A percentile compares a stretch with the other conserved stretches of the same genome.
Conservation (phyloP, 2,329 filamentous ascomycete species). For the Cladosporium sp. region DNA sequence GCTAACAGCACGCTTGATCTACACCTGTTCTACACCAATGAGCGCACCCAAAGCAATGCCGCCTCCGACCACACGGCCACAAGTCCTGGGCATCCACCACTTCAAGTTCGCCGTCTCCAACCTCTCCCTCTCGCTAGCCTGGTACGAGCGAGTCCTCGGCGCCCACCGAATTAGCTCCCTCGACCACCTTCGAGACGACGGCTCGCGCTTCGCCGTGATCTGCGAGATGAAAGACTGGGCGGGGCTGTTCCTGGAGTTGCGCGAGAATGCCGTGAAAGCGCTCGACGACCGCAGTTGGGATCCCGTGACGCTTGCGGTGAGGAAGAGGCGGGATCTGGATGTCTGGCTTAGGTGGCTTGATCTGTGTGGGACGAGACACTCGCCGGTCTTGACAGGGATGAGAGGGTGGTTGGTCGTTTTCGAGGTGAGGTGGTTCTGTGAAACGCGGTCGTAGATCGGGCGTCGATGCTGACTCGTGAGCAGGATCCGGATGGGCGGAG, state of each 20-base stretch:
- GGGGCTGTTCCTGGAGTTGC: constrained; percentile 3
- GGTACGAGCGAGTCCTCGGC: constrained; percentile 15
- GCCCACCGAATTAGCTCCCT: constrained; percentile 10
- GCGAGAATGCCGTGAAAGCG: constrained; percentile 3
- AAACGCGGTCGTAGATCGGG: too few relatives aligned
- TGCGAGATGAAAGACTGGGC: constrained; percentile 12
- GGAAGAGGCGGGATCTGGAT: background rate
- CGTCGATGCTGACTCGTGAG: background rate
- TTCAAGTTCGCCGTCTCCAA: constrained; percentile 15
- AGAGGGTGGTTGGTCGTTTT: constrained; percentile 11
- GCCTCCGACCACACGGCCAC: background rate
- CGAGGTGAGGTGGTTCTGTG: background rate
- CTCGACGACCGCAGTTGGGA: constrained; percentile 11
- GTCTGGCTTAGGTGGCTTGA: constrained; percentile 7
- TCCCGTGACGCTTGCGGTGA: constrained; percentile 5
- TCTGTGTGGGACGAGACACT: constrained; percentile 7
- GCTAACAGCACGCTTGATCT: background rate
- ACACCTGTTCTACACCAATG: background rate
- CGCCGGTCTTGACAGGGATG: constrained; percentile 6
- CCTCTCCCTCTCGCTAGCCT: constrained; percentile 14
- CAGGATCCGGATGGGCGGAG: constrained; percentile 7
- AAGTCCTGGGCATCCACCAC: constrained; percentile 14
- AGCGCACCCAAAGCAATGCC: background rate
- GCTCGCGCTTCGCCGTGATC: constrained; percentile 1
- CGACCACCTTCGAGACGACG: constrained; percentile 10